phyloP scores from a whole-genome alignment of 75 land plant genomes.

The Isoetes taiwanensis region DNA sequence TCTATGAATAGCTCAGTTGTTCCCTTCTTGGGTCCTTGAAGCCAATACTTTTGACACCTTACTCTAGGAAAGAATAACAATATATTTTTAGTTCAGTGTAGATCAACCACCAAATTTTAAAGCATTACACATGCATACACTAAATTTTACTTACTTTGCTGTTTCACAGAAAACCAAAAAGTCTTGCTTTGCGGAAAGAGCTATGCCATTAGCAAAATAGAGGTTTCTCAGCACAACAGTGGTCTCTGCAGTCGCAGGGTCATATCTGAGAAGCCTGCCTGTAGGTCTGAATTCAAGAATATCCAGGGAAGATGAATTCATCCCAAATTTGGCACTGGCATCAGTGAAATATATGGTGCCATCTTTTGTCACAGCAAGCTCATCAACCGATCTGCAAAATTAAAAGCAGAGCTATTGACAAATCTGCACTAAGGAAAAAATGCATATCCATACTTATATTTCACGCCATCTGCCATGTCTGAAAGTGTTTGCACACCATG shows the following conservation, averaged over 20 bases:
- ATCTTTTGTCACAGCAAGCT: constrained; percentile 40
- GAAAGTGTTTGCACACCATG: constrained; percentile 26
- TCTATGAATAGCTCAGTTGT: constrained; percentile 43
- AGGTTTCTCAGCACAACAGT: constrained; percentile 33
- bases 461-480: constrained; percentile 32
- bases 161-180: constrained; percentile 56
- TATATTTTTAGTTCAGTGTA: neutral
- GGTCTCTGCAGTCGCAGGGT: constrained; percentile 33
- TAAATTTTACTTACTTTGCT: constrained; percentile 30
- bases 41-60: constrained; percentile 56
- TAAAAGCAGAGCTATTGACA: neutral
- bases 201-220: constrained; percentile 63
- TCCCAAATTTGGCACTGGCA: constrained; percentile 36
- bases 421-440: neutral
- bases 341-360: constrained; percentile 69
- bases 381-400: constrained; percentile 34
- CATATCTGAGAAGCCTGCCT: constrained; percentile 63
- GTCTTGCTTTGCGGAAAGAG: constrained; percentile 40
- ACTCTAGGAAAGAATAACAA: constrained; percentile 23
- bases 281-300: constrained; percentile 45
- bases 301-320: constrained; percentile 31
- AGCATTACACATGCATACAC: neutral
- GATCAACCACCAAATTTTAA: neutral
- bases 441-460: constrained; percentile 27
- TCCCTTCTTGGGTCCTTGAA: constrained; percentile 38